Base-by-base conservation (phyloP, 2,329 filamentous ascomycete species). In the Penicillium sp. region DNA sequence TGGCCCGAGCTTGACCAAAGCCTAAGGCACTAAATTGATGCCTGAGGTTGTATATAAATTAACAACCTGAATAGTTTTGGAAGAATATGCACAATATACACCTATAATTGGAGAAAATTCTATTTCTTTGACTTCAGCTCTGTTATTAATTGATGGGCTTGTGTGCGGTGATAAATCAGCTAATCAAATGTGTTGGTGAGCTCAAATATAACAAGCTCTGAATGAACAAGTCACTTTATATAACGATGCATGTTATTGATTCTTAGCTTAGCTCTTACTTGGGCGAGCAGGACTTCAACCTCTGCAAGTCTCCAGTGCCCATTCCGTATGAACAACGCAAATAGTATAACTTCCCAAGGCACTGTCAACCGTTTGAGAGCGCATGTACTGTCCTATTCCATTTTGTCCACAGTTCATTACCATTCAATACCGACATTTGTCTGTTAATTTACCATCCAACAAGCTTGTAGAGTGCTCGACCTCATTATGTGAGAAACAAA, bases 401-500 rank as follows among this genome's bases (percentile, higher is more conserved):
- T n/a, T 38, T n/a, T 27, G 2, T 13, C 10, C 16, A n/a, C n/a
- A 3, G 25, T 46, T 4, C 8, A 21, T 7, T 33, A 19, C 1
- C n/a, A 21, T 21, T 46, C 13, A 10, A 3, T 13, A 21, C 29
- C 2, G 2, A 16, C 7, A 46, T 33, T 21, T 8, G 16, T 23
- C n/a, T 11, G 29, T 15, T 46, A 2, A 23, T 21, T 16, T 40
- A 8, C 16, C 10, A 3, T 23, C 3, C 7, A 50, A 25, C n/a
- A 50, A 31, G 3, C 16, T 23, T 16, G 25, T 39, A 9, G 56
- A 65, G 10, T 55, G 44, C 39, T 61, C 50, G 25, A 66, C 57
- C 40, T 64, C 61, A 33, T 68, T 67, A 49, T 68, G 58, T 1
- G 60, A 60, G 38, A 68, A 60, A 43, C 63, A 65, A 3, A 59